Evolutionary conservation across 495 filamentous ascomycete genomes (phyloP), one percentile per base, ranked within the genome.

Genomic region (Hypoxylon subgilvum): DNA sequence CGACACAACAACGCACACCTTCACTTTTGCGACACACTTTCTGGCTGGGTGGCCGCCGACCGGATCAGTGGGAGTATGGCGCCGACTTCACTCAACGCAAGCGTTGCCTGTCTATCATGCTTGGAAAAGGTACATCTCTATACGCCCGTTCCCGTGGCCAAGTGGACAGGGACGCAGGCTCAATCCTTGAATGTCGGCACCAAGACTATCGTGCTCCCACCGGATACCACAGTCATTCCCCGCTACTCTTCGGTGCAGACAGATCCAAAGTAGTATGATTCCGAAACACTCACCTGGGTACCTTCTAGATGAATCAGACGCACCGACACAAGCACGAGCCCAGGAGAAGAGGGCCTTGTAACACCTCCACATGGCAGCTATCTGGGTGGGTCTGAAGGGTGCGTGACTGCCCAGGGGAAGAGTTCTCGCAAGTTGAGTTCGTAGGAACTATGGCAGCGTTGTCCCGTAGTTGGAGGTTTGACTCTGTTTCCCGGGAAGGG

Each of bases 121-220:
- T 71, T 73, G 40, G 83, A 84, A 65, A 79, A 75, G 2, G 46
- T 84, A n/a, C 79, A 80, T 19, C 68, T 83, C 9, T 83, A 74
- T 59, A 64, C 72, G 3, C 73, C 77, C 9, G 72, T 82, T 2
- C 62, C 72, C 10, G 68, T 74, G 28, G 60, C 74, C 1, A 79
- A 78, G 35, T 65, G 69, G 45, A 76, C 79, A 0, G 50, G 32
- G 7, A 53, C 60, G 2, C 25, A 69, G 0, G 56, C 66, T 21
- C 54, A 61, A 40, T 16, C 58, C 1, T 58, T 68, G 1, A 36
- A 25, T 2, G 54, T 66, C 9, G 59, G 59, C 4, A 19, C 50
- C 1, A 61, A 48, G 42, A 63, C 58, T 1, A 2, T 65, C 13
- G 19, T 51, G 8, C 18, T 72, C 5, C 69, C 66, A 0, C 50